Conservation (phyloP, 2,329 filamentous ascomycete genomes). For the Cercospora sp. region DNA sequence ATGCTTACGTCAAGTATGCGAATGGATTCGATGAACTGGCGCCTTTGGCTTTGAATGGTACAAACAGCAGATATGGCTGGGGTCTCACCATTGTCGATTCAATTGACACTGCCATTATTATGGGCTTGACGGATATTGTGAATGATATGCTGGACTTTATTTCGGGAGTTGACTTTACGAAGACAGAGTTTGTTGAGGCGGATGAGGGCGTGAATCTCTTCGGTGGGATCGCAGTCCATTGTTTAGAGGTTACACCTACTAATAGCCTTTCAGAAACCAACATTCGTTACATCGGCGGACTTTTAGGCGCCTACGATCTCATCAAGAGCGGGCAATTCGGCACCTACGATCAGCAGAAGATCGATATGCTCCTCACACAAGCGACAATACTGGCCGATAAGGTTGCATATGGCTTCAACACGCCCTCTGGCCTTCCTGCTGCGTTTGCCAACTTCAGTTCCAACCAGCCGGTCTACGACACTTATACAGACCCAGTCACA, state of each 20-base stretch:
- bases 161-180: constrained; percentile 26
- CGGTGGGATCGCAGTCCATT: background rate
- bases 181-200: constrained; percentile 39
- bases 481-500: constrained; percentile 14
- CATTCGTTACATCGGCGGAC: constrained; percentile 31
- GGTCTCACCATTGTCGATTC: constrained; percentile 32
- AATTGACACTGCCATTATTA: constrained; percentile 32
- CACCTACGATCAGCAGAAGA: constrained; percentile 17
- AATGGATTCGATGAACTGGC: constrained; percentile 39
- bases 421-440: constrained; percentile 26
- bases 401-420: constrained; percentile 29
- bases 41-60: constrained; percentile 20
- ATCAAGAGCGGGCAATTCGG: constrained; percentile 29
- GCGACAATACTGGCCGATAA: constrained; percentile 27
- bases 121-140: constrained; percentile 29
- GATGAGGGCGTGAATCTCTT: constrained; percentile 18
- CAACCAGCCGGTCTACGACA: constrained; percentile 30
- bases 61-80: constrained; percentile 29
- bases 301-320: constrained; percentile 30
- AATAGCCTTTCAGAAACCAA: constrained; percentile 22
- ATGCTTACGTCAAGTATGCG: constrained; percentile 24
- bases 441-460: constrained; percentile 23
- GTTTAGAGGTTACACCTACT: background rate
- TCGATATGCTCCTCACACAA: constrained; percentile 24
- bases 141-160: constrained; percentile 28